phyloP scores from a whole-genome alignment of 192 early-diverging fungal species.

The Backusella luteola region DNA sequence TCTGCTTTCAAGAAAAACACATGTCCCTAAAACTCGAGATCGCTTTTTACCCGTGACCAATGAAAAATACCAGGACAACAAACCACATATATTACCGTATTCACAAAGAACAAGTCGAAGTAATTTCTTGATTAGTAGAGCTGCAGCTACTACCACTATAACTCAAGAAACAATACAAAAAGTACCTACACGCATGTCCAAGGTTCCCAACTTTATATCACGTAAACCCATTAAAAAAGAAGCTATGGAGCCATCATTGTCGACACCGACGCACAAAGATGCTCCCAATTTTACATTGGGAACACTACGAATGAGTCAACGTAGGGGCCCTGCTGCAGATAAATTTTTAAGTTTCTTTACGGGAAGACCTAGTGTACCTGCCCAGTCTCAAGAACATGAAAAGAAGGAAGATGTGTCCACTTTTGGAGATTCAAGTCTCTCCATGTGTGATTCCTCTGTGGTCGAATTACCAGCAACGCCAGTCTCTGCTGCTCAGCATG shows the following conservation, averaged over 20 bases:
- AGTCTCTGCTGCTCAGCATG: background rate
- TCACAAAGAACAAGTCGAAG: background rate
- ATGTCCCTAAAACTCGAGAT: background rate
- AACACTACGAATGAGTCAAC: background rate
- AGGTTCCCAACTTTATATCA: constrained; percentile 12
- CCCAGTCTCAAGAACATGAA: background rate
- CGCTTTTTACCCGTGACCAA: background rate
- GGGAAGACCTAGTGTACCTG: background rate
- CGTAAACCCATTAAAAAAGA: constrained; percentile 5
- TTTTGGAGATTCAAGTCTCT: background rate
- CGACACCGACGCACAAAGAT: background rate
- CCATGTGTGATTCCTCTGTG: background rate
- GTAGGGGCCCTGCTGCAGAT: constrained; percentile 11
- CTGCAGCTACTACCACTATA: constrained; percentile 12
- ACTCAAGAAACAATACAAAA: constrained; percentile 1
- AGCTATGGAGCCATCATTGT: background rate
- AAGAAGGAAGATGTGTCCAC: background rate
- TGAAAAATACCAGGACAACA: background rate
- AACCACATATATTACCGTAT: background rate
- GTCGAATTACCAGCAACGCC: background rate
- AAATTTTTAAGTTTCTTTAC: constrained; percentile 15
- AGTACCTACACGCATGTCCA: background rate
- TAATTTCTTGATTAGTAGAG: background rate
- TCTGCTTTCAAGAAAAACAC: background rate
- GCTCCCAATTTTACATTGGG: background rate